phyloP scores from a whole-genome alignment of 306 rosid genomes.

The Cicer arietinum region DNA sequence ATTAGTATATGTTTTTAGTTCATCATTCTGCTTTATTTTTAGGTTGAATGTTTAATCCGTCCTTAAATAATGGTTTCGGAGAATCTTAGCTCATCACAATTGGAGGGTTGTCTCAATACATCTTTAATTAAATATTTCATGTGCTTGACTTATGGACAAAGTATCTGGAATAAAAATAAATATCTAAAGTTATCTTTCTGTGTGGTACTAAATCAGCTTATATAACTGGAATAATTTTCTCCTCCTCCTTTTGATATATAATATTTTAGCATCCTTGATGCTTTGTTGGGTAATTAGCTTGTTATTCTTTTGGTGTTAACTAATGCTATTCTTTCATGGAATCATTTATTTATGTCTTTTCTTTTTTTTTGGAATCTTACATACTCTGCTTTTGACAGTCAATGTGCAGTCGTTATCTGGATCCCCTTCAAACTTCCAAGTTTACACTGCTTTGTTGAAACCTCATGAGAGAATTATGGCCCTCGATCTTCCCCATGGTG shows the following conservation, averaged over 20 bases:
- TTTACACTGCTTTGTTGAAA: constrained; percentile 87
- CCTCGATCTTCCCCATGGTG: constrained; percentile 95
- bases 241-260: constrained; percentile 32
- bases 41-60: constrained; percentile 5
- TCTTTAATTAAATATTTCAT: not conserved
- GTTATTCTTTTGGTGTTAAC: constrained; percentile 17
- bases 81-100: not conserved
- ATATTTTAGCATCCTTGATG: constrained; percentile 23
- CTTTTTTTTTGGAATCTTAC: constrained; percentile 38
- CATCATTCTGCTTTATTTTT: constrained; percentile 17
- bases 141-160: not conserved
- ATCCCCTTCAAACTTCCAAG: constrained; percentile 97
- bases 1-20: constrained; percentile 14
- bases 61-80: constrained; percentile 9
- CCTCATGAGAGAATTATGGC: constrained; percentile 99
- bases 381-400: constrained; percentile 61
- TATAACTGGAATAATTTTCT: constrained; percentile 14
- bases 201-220: constrained; percentile 26
- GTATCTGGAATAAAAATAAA: constrained; percentile 8
- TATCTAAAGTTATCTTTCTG: constrained; percentile 22
- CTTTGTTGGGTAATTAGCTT: constrained; percentile 4
- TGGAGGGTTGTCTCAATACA: constrained; percentile 20
- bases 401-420: constrained; percentile 94
- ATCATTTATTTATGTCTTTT: constrained; percentile 11
- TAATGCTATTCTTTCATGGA: constrained; percentile 20